These are phyloP conservation scores for Themeda triandra DNA, from an alignment of 176 grass and related monocot genomes.

Conservation along the genomic window DNA sequence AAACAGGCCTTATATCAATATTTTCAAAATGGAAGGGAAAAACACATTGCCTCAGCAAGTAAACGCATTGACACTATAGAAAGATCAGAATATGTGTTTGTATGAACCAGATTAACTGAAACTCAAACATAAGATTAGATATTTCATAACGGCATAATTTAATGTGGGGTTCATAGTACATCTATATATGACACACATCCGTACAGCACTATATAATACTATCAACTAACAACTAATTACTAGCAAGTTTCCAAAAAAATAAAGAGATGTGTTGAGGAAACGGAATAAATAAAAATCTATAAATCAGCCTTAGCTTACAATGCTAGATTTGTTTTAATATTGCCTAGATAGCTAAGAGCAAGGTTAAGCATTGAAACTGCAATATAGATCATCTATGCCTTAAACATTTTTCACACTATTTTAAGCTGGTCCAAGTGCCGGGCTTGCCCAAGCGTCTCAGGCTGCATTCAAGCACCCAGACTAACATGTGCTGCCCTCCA, in stretches of 20 bases:
- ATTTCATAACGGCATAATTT: neutral
- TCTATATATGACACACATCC: neutral
- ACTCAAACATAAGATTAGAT: neutral
- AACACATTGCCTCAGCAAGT: neutral
- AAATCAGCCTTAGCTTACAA: neutral
- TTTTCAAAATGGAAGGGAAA: neutral
- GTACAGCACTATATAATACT: neutral
- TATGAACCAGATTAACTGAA: neutral
- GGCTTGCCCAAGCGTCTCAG: neutral
- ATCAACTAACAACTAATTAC: neutral
- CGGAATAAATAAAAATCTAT: neutral
- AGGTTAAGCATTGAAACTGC: neutral
- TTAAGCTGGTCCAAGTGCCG: neutral
- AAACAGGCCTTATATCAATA: too few species aligned
- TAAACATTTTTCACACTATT: neutral
- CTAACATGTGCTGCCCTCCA: neutral
- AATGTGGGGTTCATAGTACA: neutral
- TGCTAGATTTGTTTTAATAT: neutral
- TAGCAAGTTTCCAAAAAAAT: conserved; percentile 15
- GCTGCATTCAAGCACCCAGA: neutral
- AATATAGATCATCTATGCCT: neutral
- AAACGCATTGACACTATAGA: neutral
- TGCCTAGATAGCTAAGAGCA: neutral
- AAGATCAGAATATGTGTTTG: neutral
- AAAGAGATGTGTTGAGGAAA: neutral